Evolutionary conservation across 352 stramenopile species (phyloP).

Genomic region (Phytophthora megakarya): DNA sequence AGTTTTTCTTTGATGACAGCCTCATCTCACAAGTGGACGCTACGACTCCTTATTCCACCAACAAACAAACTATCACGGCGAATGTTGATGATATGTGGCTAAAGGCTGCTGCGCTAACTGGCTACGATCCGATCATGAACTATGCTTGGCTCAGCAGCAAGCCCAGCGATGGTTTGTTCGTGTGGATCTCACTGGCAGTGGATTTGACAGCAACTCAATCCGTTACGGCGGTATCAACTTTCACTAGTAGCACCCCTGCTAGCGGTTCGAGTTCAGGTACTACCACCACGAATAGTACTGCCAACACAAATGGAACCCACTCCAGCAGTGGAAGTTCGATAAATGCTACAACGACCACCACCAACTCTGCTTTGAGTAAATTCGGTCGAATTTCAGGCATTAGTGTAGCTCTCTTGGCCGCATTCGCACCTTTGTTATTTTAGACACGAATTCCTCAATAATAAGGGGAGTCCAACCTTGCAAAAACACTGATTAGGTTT

Average conservation of each 20-base stretch:
- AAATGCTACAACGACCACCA: not conserved
- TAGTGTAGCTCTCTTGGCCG: not conserved
- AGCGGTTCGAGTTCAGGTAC: no score
- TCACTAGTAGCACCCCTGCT: no score
- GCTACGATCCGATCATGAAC: constrained; percentile 27
- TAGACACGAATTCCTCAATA: no score
- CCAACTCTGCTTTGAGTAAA: not conserved
- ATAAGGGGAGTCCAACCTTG: no score
- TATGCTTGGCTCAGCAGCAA: constrained; percentile 6
- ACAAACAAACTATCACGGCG: constrained; percentile 30
- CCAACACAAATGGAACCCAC: not conserved
- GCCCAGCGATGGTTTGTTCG: constrained; percentile 19
- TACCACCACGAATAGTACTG: not conserved
- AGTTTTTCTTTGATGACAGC: constrained; percentile 39
- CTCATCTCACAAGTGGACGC: constrained; percentile 35
- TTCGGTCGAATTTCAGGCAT: not conserved
- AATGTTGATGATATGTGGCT: constrained; percentile 34
- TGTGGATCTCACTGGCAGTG: constrained; percentile 31
- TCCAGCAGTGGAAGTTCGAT: no score
- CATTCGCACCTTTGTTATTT: not conserved
- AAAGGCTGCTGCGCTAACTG: constrained; percentile 16
- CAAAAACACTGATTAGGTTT: no score
- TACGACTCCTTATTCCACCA: constrained; percentile 30
- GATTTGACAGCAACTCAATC: constrained; percentile 26
- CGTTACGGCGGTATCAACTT: constrained; percentile 12